phyloP scores from a whole-genome alignment of 2,329 filamentous ascomycete genomes.

The Fusarium aywerte region DNA sequence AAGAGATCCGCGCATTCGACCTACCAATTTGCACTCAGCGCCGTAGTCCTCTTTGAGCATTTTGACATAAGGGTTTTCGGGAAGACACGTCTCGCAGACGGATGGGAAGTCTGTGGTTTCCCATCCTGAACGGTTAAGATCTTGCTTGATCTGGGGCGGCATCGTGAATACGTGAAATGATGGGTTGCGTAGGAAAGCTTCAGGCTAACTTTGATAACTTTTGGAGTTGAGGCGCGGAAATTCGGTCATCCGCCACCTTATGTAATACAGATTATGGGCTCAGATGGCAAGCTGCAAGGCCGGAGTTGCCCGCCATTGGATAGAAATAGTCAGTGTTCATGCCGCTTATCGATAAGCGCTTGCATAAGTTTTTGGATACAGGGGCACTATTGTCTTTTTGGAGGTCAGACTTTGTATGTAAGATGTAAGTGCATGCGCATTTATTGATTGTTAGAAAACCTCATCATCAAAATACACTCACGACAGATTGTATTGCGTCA shows the following conservation, averaged over 20 bases:
- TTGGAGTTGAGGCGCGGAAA: conserved; percentile 44
- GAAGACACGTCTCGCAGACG: conserved; percentile 91
- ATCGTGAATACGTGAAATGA: conserved; percentile 57
- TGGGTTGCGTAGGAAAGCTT: conserved; percentile 30
- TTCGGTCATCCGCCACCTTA: conserved; percentile 45
- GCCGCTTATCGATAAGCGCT: conserved; percentile 46
- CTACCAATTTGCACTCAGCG: conserved; percentile 78
- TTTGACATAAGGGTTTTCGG: conserved; percentile 97
- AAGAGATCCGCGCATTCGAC: conserved; percentile 15
- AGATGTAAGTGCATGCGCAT: neutral
- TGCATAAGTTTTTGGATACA: neutral
- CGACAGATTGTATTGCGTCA: neutral
- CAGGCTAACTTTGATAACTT: conserved; percentile 36
- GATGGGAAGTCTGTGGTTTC: conserved; percentile 92
- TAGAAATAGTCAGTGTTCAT: neutral
- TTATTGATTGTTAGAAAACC: neutral
- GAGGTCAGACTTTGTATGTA: neutral
- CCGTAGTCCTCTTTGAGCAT: conserved; percentile 99
- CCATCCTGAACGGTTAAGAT: conserved; percentile 95
- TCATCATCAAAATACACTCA: neutral
- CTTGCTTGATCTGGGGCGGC: conserved; percentile 94
- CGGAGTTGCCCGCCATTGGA: conserved; percentile 36
- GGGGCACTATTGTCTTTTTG: neutral
- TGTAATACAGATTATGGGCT: conserved; percentile 35
- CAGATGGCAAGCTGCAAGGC: conserved; percentile 2